These are phyloP conservation scores for Parathielavia appendiculata DNA, from an alignment of 495 filamentous ascomycete genomes.

Conservation along the genomic window DNA sequence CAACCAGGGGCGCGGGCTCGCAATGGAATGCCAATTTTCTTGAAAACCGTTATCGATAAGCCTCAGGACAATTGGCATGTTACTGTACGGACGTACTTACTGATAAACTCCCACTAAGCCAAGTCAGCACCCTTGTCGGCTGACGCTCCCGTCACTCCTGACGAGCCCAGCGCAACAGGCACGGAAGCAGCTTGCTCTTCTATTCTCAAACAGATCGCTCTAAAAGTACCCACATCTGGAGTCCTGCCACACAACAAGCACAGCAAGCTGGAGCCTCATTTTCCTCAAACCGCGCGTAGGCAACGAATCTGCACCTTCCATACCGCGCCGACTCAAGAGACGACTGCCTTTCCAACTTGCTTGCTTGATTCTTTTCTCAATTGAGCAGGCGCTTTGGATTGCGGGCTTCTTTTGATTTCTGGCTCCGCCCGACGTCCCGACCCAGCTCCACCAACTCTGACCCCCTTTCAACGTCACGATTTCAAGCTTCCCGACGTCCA, in stretches of 20 bases:
- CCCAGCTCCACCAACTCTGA: slow-evolving; percentile 22
- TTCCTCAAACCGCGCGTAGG: slow-evolving; percentile 15
- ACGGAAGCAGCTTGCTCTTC: slow-evolving; percentile 18
- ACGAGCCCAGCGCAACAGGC: background rate
- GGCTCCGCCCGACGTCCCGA: slow-evolving; percentile 7
- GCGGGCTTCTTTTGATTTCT: slow-evolving; percentile 8
- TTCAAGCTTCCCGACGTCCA: slow-evolving; percentile 13
- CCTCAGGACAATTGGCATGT: too few relatives aligned
- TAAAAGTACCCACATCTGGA: slow-evolving; percentile 19
- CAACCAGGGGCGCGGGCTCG: background rate
- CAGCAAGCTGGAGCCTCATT: slow-evolving; percentile 9
- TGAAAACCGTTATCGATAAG: slow-evolving; percentile 32
- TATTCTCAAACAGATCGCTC: slow-evolving; percentile 27
- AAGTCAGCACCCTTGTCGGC: slow-evolving; percentile 18
- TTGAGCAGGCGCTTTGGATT: slow-evolving; percentile 8
- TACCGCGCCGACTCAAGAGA: background rate
- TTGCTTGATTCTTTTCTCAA: slow-evolving; percentile 5
- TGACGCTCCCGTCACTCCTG: slow-evolving; percentile 14
- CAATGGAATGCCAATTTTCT: slow-evolving; percentile 28
- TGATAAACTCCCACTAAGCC: slow-evolving; percentile 1
- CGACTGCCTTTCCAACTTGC: slow-evolving; percentile 1
- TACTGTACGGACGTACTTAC: too few relatives aligned
- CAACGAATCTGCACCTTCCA: slow-evolving; percentile 3
- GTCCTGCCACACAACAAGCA: slow-evolving; percentile 14
- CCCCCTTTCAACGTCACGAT: slow-evolving; percentile 21